Evolutionary conservation across 208 protist genomes (phyloP).

Genomic region (Endotrypanum monterogeii): DNA sequence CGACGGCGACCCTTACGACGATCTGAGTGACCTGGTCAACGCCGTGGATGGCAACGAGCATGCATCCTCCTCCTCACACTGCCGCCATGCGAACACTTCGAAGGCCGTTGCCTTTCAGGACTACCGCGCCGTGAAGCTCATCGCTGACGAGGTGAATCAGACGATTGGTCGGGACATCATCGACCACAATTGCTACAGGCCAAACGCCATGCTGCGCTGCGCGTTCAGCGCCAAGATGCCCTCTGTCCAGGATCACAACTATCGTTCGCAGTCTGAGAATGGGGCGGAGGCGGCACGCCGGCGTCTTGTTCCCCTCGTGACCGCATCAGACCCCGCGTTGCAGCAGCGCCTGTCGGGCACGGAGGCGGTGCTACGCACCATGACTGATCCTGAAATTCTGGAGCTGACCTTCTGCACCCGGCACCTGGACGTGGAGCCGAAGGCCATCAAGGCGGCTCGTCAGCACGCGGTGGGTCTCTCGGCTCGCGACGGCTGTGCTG

Average conservation of each 20-base stretch:
- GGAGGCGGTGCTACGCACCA: conserved; percentile 46
- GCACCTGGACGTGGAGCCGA: conserved; percentile 35
- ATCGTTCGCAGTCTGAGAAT: conserved; percentile 7
- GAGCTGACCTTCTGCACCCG: conserved; percentile 71
- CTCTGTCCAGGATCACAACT: conserved; percentile 30
- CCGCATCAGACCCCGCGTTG: conserved; percentile 47
- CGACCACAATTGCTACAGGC: conserved; percentile 74
- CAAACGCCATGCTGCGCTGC: conserved; percentile 80
- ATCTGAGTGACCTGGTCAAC: conserved; percentile 43
- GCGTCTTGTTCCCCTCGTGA: conserved; percentile 49
- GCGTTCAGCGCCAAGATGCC: conserved; percentile 71
- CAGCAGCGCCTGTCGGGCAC: conserved; percentile 56
- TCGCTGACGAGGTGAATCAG: conserved; percentile 81
- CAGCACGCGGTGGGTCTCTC: conserved; percentile 22
- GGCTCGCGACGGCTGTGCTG: conserved; percentile 13
- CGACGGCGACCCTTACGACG: conserved; percentile 34
- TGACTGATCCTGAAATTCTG: conserved; percentile 72
- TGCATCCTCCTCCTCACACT: neutral
- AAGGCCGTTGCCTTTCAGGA: conserved; percentile 81
- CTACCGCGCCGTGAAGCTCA: conserved; percentile 72
- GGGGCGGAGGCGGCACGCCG: conserved; percentile 20
- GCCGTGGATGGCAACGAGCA: conserved; percentile 34
- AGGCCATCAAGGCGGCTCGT: conserved; percentile 26
- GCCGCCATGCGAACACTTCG: neutral
- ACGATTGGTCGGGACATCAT: conserved; percentile 62